phyloP scores from a whole-genome alignment of 768 basidiomycete genomes.

The Suillus luteus region DNA sequence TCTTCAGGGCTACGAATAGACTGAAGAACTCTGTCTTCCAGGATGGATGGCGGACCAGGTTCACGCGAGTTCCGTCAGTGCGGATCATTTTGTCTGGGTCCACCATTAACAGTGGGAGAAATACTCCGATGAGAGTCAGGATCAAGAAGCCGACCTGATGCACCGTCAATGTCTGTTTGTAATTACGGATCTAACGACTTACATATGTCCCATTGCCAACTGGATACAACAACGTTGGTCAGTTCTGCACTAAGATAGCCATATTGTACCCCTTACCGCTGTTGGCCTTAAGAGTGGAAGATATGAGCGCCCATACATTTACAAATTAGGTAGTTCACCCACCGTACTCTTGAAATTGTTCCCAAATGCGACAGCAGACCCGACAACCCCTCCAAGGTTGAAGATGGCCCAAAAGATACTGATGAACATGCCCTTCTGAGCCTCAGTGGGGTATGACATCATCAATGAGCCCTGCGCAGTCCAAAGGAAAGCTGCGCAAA shows the following conservation, averaged over 20 bases:
- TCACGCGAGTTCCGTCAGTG: slow-evolving; percentile 70
- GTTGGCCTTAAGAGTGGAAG: slow-evolving; percentile 26
- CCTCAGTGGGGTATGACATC: slow-evolving; percentile 59
- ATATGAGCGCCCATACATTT: background rate
- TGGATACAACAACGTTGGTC: slow-evolving; percentile 21
- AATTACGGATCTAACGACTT: slow-evolving; percentile 23
- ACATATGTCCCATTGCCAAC: slow-evolving; percentile 82
- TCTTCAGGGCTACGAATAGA: slow-evolving; percentile 64
- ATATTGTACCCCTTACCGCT: slow-evolving; percentile 22
- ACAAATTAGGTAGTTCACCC: slow-evolving; percentile 21
- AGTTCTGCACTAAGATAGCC: background rate
- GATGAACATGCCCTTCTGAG: slow-evolving; percentile 55
- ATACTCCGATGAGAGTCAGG: slow-evolving; percentile 66
- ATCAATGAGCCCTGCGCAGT: slow-evolving; percentile 53
- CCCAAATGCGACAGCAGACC: slow-evolving; percentile 73
- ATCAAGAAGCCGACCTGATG: slow-evolving; percentile 75
- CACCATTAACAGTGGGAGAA: slow-evolving; percentile 67
- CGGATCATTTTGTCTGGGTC: slow-evolving; percentile 75
- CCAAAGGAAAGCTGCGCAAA: slow-evolving; percentile 55
- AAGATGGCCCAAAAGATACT: slow-evolving; percentile 69
- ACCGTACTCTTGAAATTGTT: slow-evolving; percentile 67
- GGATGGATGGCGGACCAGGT: slow-evolving; percentile 60
- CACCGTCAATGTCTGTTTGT: slow-evolving; percentile 6
- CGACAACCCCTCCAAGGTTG: slow-evolving; percentile 79
- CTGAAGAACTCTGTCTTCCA: slow-evolving; percentile 76